phyloP scores from a whole-genome alignment of 1,284 basidiomycete genomes.

The Coniophora puteana region DNA sequence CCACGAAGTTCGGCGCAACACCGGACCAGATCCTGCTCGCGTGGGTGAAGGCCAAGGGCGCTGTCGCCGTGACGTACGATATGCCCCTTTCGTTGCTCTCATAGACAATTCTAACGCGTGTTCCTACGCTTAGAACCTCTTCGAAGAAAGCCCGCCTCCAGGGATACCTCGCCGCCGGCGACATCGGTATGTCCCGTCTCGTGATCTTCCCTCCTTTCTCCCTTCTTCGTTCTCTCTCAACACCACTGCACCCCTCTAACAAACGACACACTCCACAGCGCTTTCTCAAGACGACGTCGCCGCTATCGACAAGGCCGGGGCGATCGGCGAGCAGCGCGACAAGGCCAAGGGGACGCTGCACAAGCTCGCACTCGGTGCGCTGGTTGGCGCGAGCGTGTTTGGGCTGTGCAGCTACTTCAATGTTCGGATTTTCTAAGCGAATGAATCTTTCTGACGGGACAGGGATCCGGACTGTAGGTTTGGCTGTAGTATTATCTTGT shows the following conservation, averaged over 20 bases:
- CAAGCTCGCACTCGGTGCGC: conserved; percentile 2
- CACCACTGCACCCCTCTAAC: too few species aligned
- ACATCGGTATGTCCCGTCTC: conserved; percentile 43
- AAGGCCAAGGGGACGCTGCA: conserved; percentile 6
- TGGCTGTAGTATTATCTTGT: too few species aligned
- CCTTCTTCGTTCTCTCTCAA: conserved; percentile 1
- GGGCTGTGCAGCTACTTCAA: conserved; percentile 13
- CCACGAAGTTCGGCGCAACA: conserved; percentile 49
- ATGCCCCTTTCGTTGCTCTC: not conserved
- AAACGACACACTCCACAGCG: conserved; percentile 9
- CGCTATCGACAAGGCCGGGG: conserved; percentile 58
- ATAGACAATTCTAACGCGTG: not conserved
- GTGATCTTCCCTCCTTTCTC: too few species aligned
- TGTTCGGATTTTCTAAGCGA: conserved; percentile 1
- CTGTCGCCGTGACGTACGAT: conserved; percentile 62
- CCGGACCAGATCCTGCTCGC: conserved; percentile 67
- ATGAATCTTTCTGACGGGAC: not conserved
- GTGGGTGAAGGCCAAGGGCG: conserved; percentile 65
- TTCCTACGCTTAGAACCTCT: conserved; percentile 48
- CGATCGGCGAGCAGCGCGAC: conserved; percentile 23
- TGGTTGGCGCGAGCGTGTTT: conserved; percentile 8
- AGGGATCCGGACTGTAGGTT: too few species aligned
- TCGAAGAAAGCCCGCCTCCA: conserved; percentile 59
- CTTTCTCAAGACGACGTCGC: conserved; percentile 41
- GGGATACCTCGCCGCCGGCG: conserved; percentile 63